These are phyloP conservation scores for Fragosphaeria purpurea DNA, from an alignment of 2,329 filamentous ascomycete genomes.

Conservation along the genomic window DNA sequence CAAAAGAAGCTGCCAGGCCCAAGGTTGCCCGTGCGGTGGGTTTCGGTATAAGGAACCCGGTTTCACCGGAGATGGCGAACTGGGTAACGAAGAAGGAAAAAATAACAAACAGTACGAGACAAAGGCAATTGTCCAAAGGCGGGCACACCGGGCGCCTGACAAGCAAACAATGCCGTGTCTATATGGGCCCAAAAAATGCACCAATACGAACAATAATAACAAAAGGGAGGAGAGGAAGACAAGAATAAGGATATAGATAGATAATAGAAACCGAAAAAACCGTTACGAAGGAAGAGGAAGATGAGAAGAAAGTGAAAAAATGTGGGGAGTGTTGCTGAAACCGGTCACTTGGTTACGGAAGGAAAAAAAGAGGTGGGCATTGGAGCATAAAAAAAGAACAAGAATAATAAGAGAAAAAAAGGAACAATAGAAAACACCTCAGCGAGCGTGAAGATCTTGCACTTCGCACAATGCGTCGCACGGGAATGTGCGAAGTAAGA, in stretches of 20 bases:
- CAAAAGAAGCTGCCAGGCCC: no score
- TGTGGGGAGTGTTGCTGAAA: background rate
- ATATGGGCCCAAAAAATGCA: background rate
- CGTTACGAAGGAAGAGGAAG: background rate
- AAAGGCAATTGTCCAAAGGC: background rate
- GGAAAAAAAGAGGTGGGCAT: no score
- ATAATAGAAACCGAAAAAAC: background rate
- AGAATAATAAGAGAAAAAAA: no score
- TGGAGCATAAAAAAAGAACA: no score
- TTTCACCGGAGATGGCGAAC: slow-evolving; percentile 10
- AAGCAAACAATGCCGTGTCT: background rate
- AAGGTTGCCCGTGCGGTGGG: background rate
- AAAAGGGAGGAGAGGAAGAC: slow-evolving; percentile 11
- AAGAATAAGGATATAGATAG: background rate
- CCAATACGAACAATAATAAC: background rate
- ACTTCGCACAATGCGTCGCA: no score
- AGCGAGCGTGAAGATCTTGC: no score
- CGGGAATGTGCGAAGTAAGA: no score
- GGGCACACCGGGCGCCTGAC: background rate
- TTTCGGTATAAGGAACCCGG: slow-evolving; percentile 12
- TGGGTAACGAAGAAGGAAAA: slow-evolving; percentile 12
- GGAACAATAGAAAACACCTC: no score
- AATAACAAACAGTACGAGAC: background rate
- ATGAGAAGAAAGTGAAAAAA: background rate
- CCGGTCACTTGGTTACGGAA: no score